Evolutionary conservation across 2,329 filamentous ascomycete species (phyloP), one percentile per base, ranked within the genome.

Genomic region (Pseudodiploospora longispora): DNA sequence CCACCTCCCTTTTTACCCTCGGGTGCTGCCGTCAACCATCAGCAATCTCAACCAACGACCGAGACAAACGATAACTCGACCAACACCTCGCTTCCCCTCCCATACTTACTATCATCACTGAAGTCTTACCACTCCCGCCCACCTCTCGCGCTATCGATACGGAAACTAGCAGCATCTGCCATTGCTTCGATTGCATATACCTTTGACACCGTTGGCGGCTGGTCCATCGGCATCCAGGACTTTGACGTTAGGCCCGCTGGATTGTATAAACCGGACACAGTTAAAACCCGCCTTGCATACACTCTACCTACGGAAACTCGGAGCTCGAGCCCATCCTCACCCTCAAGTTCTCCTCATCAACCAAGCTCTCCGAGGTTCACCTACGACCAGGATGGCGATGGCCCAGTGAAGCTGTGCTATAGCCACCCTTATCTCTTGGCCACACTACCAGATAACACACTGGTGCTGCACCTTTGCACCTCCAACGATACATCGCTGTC

Each of bases 191-290:
- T 96, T 47, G 90, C 87, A 1, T 96, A 95, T 60, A 86, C 87
- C 0, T 80, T 94, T 51, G 82, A 84, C 10, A 85, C 85, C 2
- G 72, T 83, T 3, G 81, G 80, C 36, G 89, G 89, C 29, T 96
- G 90, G 87, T 89, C 85, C 6, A 76, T 95, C 10, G 90, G 89
- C 2, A 78, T 97, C n/a, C 91, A 97, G 61, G 91, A 96, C 61
- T 69, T 96, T 36, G 81, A 84, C 46, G 74, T 95, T 36, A 64
- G 57, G 1, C 55, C 59, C 5, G 54, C 59, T 1, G 61, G 59
- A n/a, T 42, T 5, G 5, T 49, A 52, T 4, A 38, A 43, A 4
- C 55, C 54, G 28, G 61, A 64, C 12, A 55, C 59, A n/a, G 49
- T 65, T 36, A 58, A 57, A 4, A 67, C 65, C 3, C 58, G 63